A percentile compares a stretch with the other conserved stretches of the same genome.
These are phyloP conservation scores for Erodium moschatum DNA, from an alignment of 441 rosid genomes.

Conservation along the genomic window DNA sequence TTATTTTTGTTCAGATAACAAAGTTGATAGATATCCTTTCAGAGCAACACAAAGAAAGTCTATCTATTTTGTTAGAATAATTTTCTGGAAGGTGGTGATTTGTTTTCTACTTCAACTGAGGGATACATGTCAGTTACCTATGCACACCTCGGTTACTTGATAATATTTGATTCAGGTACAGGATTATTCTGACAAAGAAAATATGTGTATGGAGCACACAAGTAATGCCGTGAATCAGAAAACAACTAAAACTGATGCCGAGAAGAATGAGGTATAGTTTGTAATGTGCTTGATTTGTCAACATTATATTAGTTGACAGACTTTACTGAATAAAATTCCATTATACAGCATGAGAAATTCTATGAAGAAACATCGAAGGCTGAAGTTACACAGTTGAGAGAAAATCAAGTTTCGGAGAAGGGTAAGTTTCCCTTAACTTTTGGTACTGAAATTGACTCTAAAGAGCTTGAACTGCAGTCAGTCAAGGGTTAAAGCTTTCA, in stretches of 20 bases:
- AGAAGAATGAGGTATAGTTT: not conserved
- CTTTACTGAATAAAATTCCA: not conserved
- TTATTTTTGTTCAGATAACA: not conserved
- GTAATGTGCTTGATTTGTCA: not conserved
- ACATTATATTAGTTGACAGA: not conserved
- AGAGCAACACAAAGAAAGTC: not conserved
- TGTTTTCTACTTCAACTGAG: not conserved
- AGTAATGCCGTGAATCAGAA: not conserved
- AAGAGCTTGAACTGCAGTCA: not conserved
- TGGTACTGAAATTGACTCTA: not conserved
- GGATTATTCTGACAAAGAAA: not conserved
- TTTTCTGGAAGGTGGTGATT: not conserved
- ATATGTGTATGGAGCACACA: not conserved
- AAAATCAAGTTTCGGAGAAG: constrained; percentile 7
- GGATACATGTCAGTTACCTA: not conserved
- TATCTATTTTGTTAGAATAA: not conserved
- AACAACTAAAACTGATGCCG: not conserved
- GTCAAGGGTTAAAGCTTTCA: not conserved
- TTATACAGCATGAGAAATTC: constrained; percentile 1
- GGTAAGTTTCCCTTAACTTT: not conserved
- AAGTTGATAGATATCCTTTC: not conserved
- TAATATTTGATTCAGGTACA: constrained; percentile 1
- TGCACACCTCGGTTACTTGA: not conserved
- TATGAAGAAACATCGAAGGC: not conserved
- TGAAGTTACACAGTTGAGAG: constrained; percentile 1